phyloP scores from a whole-genome alignment of 495 filamentous ascomycete species.

The Immersiella caudata region DNA sequence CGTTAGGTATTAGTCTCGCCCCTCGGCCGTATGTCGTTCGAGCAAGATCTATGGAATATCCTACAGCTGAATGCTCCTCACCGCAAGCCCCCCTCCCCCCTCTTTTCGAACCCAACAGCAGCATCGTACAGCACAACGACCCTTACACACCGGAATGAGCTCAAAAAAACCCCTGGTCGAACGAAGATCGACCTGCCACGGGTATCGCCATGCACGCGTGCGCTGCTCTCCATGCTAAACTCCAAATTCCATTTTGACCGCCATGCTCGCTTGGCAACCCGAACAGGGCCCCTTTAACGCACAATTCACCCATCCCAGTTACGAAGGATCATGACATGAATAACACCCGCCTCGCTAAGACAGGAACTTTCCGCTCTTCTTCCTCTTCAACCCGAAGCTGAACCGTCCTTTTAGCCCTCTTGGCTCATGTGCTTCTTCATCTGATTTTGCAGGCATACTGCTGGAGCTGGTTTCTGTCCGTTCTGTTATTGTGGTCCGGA shows the following conservation, averaged over 20 bases:
- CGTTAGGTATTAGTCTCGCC: background rate
- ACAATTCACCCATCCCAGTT: background rate
- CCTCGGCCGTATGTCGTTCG: background rate
- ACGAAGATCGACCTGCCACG: background rate
- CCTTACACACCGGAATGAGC: background rate
- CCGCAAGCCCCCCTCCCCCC: background rate
- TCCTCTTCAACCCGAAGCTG: slow-evolving; percentile 60
- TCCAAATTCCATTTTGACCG: background rate
- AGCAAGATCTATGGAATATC: background rate
- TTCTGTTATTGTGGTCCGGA: slow-evolving; percentile 17
- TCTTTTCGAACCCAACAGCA: background rate
- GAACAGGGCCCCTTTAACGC: background rate
- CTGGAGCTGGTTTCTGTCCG: slow-evolving; percentile 23
- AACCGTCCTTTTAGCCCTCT: slow-evolving; percentile 53
- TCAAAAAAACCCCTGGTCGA: background rate
- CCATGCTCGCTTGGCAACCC: background rate
- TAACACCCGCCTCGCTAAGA: slow-evolving; percentile 27
- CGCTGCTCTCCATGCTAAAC: background rate
- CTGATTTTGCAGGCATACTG: slow-evolving; percentile 17
- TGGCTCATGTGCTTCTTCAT: slow-evolving; percentile 33
- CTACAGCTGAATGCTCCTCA: background rate
- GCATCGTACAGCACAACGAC: background rate
- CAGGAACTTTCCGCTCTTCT: slow-evolving; percentile 57
- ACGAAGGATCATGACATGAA: background rate
- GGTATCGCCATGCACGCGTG: background rate